A percentile compares a stretch with the other conserved stretches of the same genome.
These are phyloP conservation scores for Globisporangium acanthophoron DNA, from an alignment of 352 stramenopile species.

Conservation along the genomic window DNA sequence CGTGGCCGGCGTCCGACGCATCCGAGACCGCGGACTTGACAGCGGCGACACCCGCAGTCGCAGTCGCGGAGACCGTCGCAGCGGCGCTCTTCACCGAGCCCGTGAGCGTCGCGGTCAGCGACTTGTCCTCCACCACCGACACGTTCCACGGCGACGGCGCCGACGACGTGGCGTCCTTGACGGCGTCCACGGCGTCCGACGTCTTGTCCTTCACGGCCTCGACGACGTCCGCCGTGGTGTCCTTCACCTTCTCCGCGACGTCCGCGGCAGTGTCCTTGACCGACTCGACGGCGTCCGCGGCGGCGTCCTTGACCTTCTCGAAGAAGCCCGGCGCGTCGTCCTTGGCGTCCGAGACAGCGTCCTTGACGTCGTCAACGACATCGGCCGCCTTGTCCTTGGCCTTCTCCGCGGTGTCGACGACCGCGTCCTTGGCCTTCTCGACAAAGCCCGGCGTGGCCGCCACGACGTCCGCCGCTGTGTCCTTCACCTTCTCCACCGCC, in stretches of 20 bases:
- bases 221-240: constrained; percentile 7
- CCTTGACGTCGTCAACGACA: constrained; percentile 17
- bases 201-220: constrained; percentile 16
- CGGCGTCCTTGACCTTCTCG: constrained; percentile 15
- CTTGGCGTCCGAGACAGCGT: constrained; percentile 4
- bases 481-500: constrained; percentile 11
- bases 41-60: constrained; percentile 2
- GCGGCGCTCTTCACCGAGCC: constrained; percentile 3
- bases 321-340: constrained; percentile 1
- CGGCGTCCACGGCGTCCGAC: constrained; percentile 4
- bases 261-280: constrained; percentile 12
- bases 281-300: constrained; percentile 7
- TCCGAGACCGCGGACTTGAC: constrained; percentile 7
- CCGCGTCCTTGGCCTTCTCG: constrained; percentile 14
- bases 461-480: constrained; percentile 10
- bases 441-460: constrained; percentile 15
- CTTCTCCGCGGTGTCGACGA: constrained; percentile 9
- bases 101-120: constrained; percentile 1
- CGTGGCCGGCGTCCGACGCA: constrained; percentile 1
- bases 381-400: constrained; percentile 16
- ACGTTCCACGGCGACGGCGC: constrained; percentile 13
- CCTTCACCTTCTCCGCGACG: constrained; percentile 7
- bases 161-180: constrained; percentile 12
- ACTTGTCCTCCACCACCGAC: constrained; percentile 10
- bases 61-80: constrained; percentile 4